A percentile compares a stretch with the other conserved stretches of the same genome.
Conservation (phyloP, 495 filamentous ascomycete genomes). For the Hypoxylon trugodes region DNA sequence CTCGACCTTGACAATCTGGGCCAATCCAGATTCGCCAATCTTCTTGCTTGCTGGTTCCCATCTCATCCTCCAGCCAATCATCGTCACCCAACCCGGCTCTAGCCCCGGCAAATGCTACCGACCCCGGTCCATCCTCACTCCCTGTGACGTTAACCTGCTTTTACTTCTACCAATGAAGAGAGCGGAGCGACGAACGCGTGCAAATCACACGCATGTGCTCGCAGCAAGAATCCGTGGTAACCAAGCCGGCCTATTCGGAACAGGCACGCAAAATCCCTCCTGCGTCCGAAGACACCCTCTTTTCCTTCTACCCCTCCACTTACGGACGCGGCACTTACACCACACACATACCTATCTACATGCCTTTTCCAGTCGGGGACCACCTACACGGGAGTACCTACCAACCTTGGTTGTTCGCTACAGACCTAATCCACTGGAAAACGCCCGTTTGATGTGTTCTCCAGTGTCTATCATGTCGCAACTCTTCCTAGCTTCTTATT, state of each 20-base stretch:
- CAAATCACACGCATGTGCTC: conserved; percentile 23
- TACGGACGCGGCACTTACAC: background rate
- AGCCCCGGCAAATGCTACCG: conserved; percentile 36
- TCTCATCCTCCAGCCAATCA: conserved; percentile 24
- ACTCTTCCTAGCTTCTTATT: background rate
- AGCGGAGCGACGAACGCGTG: conserved; percentile 7
- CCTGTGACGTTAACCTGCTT: conserved; percentile 37
- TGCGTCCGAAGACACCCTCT: background rate
- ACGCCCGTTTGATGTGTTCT: too few relatives aligned
- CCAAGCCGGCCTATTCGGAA: conserved; percentile 16
- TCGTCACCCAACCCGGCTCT: conserved; percentile 4
- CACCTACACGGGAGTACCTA: conserved; percentile 12
- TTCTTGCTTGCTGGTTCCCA: background rate
- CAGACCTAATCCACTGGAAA: background rate
- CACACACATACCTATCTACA: background rate
- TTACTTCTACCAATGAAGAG: conserved; percentile 21
- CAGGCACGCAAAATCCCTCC: background rate
- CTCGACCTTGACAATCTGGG: conserved; percentile 10
- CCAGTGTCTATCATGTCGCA: background rate
- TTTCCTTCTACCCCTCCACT: background rate
- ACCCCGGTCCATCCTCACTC: conserved; percentile 15
- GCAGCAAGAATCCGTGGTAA: background rate
- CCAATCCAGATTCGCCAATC: conserved; percentile 30
- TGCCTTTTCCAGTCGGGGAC: conserved; percentile 1
- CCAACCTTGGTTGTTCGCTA: conserved; percentile 2